Conservation (phyloP, 345 rosid genomes). For the Sapria himalayana region DNA sequence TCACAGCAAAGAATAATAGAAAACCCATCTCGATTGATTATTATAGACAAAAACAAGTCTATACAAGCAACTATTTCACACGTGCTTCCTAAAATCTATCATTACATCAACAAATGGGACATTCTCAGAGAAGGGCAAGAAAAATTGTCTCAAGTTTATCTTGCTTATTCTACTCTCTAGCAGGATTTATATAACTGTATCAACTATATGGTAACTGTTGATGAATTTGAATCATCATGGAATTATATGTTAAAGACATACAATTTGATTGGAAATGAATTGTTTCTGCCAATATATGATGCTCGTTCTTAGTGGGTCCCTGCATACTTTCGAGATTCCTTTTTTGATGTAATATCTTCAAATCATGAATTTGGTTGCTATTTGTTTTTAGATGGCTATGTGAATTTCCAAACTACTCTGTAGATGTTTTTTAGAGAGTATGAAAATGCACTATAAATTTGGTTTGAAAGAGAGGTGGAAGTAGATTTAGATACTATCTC, state of each 20-base stretch:
- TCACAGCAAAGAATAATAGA: conserved; percentile 36
- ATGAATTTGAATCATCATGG: conserved; percentile 50
- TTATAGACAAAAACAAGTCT: conserved; percentile 57
- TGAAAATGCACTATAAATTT: conserved; percentile 37
- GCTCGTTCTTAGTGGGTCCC: conserved; percentile 64
- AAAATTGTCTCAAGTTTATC: conserved; percentile 42
- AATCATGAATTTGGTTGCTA: conserved; percentile 29
- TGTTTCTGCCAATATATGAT: conserved; percentile 41
- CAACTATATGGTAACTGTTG: conserved; percentile 35
- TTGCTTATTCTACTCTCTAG: conserved; percentile 34
- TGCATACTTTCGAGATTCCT: conserved; percentile 39
- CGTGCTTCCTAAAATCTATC: conserved; percentile 38
- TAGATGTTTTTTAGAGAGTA: conserved; percentile 38
- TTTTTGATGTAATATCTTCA: conserved; percentile 41
- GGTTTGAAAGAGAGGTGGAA: conserved; percentile 40
- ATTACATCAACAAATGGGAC: conserved; percentile 58
- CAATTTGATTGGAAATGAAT: conserved; percentile 31
- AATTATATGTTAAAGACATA: conserved; percentile 23
- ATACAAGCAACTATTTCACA: conserved; percentile 36
- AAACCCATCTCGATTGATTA: conserved; percentile 39
- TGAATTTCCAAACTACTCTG: conserved; percentile 38
- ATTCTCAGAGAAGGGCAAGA: conserved; percentile 57
- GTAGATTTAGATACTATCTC: conserved; percentile 41
- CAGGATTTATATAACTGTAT: conserved; percentile 46
- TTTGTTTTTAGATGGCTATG: conserved; percentile 47